Evolutionary conservation across 768 basidiomycete genomes (phyloP).

Genomic region (Exsudoporus frostii): DNA sequence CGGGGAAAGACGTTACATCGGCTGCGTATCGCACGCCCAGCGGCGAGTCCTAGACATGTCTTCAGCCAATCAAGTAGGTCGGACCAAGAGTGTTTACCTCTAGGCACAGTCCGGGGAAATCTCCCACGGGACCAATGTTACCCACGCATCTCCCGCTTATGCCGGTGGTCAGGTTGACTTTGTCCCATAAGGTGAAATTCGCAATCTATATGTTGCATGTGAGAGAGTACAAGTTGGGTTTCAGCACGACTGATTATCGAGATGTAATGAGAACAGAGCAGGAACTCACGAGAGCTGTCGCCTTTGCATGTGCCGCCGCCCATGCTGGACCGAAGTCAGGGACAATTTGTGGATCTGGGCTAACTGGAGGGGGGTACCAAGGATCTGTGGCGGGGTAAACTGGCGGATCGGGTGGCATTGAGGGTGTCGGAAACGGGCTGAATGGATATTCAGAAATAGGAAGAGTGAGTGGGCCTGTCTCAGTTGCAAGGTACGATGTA

Average conservation of each 20-base stretch:
- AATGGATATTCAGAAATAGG: conserved; percentile 42
- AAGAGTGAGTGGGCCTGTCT: conserved; percentile 27
- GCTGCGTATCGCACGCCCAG: background rate
- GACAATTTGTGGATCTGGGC: conserved; percentile 31
- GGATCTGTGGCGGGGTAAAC: conserved; percentile 54
- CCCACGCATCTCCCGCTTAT: background rate
- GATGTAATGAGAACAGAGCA: background rate
- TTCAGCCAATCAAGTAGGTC: background rate
- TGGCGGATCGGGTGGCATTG: conserved; percentile 44
- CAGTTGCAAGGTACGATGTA: conserved; percentile 8
- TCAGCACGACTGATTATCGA: background rate
- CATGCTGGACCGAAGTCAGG: conserved; percentile 45
- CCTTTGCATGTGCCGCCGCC: conserved; percentile 52
- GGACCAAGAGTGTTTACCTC: background rate
- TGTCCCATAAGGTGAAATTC: conserved; percentile 48
- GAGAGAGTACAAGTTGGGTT: background rate
- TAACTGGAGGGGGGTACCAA: conserved; percentile 47
- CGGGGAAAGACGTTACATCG: background rate
- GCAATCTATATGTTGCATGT: conserved; percentile 32
- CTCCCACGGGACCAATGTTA: background rate
- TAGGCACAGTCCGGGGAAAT: background rate
- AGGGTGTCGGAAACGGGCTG: conserved; percentile 55
- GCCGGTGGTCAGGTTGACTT: background rate
- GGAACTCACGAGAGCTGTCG: conserved; percentile 43
- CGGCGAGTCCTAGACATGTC: background rate